phyloP scores from a whole-genome alignment of 2,329 filamentous ascomycete genomes.

The Blastomyces emzantsi region DNA sequence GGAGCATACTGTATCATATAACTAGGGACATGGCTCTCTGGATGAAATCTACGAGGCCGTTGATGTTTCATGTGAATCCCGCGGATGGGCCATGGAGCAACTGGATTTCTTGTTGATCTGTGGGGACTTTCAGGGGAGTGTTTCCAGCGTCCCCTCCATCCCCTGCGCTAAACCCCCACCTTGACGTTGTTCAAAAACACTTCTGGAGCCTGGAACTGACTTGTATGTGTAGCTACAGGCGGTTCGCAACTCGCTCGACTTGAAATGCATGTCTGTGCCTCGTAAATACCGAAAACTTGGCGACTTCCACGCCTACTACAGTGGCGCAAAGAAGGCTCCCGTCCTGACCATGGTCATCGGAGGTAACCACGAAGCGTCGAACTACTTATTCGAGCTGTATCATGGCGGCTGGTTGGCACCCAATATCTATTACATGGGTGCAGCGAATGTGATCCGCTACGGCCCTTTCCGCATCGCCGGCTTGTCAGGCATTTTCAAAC shows the following conservation, averaged over 20 bases:
- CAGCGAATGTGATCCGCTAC: slow-evolving; percentile 78
- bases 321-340: slow-evolving; percentile 63
- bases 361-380: slow-evolving; percentile 91
- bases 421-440: slow-evolving; percentile 94
- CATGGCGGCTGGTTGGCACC: slow-evolving; percentile 96
- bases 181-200: not conserved
- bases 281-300: slow-evolving; percentile 76
- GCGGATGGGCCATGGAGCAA: slow-evolving; percentile 56
- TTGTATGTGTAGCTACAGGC: slow-evolving; percentile 38
- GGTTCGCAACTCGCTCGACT: slow-evolving; percentile 76
- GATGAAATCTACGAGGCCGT: slow-evolving; percentile 84
- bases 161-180: no score
- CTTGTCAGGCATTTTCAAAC: slow-evolving; percentile 90
- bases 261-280: slow-evolving; percentile 82
- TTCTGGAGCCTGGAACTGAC: not conserved
- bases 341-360: slow-evolving; percentile 87
- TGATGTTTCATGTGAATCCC: slow-evolving; percentile 55
- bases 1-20: no score
- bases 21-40: slow-evolving; percentile 78
- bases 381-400: slow-evolving; percentile 82
- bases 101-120: slow-evolving; percentile 90
- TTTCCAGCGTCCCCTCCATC: no score
- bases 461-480: slow-evolving; percentile 80
- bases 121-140: slow-evolving; percentile 66
- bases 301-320: slow-evolving; percentile 92